Conservation (phyloP, 2,329 filamentous ascomycete species). For the Didymella pinodella region DNA sequence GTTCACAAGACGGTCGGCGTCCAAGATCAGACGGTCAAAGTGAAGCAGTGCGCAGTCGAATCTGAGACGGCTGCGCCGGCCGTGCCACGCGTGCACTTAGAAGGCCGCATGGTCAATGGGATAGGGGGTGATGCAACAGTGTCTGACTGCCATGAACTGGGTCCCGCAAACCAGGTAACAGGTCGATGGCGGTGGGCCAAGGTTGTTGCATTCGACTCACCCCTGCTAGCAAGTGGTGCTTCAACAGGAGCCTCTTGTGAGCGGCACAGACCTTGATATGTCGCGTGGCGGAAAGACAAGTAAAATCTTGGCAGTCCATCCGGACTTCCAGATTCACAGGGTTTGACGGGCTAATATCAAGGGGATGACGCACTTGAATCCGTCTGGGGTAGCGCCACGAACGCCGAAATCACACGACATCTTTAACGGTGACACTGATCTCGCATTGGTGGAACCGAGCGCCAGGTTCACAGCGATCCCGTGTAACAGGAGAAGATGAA, state of each 20-base stretch:
- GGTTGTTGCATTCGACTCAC: conserved; percentile 15
- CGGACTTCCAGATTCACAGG: conserved; percentile 28
- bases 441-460: conserved; percentile 49
- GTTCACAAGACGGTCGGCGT: conserved; percentile 1
- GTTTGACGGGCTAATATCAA: conserved; percentile 31
- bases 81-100: conserved; percentile 16
- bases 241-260: conserved; percentile 16
- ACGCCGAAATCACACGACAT: conserved; percentile 39
- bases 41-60: conserved; percentile 9
- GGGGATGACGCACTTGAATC: conserved; percentile 45
- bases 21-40: conserved; percentile 1
- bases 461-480: conserved; percentile 47
- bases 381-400: conserved; percentile 42
- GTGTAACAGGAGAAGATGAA: conserved; percentile 39
- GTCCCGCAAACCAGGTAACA: conserved; percentile 25
- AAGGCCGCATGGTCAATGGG: conserved; percentile 23
- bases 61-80: conserved; percentile 27
- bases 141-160: conserved; percentile 33
- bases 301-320: conserved; percentile 31
- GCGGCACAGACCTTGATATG: conserved; percentile 30
- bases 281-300: conserved; percentile 44
- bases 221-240: conserved; percentile 28
- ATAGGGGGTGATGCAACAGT: conserved; percentile 30
- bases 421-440: conserved; percentile 46
- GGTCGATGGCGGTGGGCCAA: conserved; percentile 18